phyloP scores from a whole-genome alignment of 148 eudicot species.

The Heliosperma pusillum region DNA sequence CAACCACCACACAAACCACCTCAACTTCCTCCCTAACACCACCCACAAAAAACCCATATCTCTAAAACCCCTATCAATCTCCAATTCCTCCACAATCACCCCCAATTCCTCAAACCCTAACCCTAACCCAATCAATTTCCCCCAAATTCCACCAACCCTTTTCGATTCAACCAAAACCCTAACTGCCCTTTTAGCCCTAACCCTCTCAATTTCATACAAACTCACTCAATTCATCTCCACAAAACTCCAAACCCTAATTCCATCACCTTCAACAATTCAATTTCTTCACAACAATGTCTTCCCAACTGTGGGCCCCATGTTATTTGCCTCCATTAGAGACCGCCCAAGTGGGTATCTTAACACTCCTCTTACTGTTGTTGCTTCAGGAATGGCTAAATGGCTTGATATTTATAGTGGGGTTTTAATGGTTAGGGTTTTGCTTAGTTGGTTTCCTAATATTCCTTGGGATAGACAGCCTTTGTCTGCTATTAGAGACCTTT shows the following conservation, averaged over 20 bases:
- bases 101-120: conserved; percentile 12
- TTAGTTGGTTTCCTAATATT: conserved; percentile 76
- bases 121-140: conserved; percentile 2
- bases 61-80: background rate
- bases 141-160: conserved; percentile 9
- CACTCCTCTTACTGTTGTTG: conserved; percentile 66
- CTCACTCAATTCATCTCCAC: conserved; percentile 7
- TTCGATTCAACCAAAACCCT: conserved; percentile 31
- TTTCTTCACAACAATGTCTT: conserved; percentile 14
- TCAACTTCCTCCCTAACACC: background rate
- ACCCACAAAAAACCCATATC: background rate
- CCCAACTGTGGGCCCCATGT: conserved; percentile 43
- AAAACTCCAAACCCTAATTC: background rate
- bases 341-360: conserved; percentile 37
- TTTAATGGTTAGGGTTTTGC: conserved; percentile 76
- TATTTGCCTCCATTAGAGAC: conserved; percentile 52
- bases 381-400: conserved; percentile 69
- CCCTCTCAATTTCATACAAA: conserved; percentile 11
- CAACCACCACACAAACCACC: background rate
- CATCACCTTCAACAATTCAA: background rate
- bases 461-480: conserved; percentile 87
- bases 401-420: conserved; percentile 68
- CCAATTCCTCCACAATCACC: background rate
- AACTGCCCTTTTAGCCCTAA: conserved; percentile 18
- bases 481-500: conserved; percentile 68